Percentiles rank a stretch among this genome's conserved stretches.
Conservation (phyloP, 202 grass and related monocot genomes). For the Carex sylvatica region DNA sequence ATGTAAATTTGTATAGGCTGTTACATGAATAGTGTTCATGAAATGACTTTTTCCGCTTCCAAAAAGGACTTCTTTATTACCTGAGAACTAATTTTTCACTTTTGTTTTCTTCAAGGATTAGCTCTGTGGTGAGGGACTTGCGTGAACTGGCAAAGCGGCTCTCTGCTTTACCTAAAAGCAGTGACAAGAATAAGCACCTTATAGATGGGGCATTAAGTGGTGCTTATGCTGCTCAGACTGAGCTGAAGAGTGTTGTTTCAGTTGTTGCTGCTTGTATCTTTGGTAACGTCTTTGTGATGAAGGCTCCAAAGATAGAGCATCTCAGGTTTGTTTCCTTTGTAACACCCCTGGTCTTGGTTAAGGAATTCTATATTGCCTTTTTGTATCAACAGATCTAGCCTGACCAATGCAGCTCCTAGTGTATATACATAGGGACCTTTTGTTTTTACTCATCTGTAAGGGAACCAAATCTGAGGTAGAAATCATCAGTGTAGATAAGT, state of each 20-base stretch:
- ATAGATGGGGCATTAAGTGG: constrained; percentile 30
- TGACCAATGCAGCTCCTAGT: not conserved
- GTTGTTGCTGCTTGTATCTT: constrained; percentile 29
- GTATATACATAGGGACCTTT: not conserved
- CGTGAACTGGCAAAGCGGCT: constrained; percentile 26
- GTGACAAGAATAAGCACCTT: constrained; percentile 22
- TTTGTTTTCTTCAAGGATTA: constrained; percentile 27
- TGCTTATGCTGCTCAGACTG: constrained; percentile 22
- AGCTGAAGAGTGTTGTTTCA: constrained; percentile 28
- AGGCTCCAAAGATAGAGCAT: constrained; percentile 1
- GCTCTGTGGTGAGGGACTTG: constrained; percentile 33
- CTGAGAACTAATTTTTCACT: not conserved
- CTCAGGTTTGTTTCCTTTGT: constrained; percentile 31
- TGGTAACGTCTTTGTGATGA: constrained; percentile 35
- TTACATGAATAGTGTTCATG: not conserved
- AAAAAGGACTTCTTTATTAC: not conserved
- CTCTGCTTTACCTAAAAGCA: constrained; percentile 20
- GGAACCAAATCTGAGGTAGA: constrained; percentile 3
- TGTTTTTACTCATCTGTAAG: not conserved
- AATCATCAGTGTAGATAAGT: not conserved
- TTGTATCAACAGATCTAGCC: not conserved
- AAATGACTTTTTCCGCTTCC: not conserved
- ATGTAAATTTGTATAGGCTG: not conserved
- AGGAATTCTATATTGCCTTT: not conserved
- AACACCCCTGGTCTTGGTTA: not conserved